Conservation (phyloP, 1,284 basidiomycete genomes). For the Moniliella sp. region DNA sequence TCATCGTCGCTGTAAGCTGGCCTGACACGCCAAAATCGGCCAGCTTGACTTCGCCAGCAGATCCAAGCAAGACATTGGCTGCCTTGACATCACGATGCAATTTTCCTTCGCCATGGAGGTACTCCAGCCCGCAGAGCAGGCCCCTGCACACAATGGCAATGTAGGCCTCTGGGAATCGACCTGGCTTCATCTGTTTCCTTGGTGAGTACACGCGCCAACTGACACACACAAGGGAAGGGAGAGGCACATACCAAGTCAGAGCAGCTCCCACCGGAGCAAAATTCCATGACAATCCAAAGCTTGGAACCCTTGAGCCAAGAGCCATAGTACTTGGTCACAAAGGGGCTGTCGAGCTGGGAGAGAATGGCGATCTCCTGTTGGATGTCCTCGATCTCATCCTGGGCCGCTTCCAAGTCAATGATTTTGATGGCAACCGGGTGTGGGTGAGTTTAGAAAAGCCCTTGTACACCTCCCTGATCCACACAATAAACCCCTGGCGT, state of each 20-base stretch:
- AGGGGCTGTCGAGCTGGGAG: slow-evolving; percentile 81
- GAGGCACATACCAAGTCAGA: slow-evolving; percentile 80
- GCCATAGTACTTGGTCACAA: slow-evolving; percentile 85
- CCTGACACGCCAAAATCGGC: slow-evolving; percentile 92
- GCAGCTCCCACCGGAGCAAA: slow-evolving; percentile 90
- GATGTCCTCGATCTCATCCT: slow-evolving; percentile 40
- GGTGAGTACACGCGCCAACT: too few relatives aligned
- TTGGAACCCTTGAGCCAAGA: slow-evolving; percentile 91
- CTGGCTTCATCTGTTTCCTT: too few relatives aligned
- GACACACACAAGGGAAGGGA: too few relatives aligned
- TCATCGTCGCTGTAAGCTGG: slow-evolving; percentile 54
- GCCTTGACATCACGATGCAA: slow-evolving; percentile 98
- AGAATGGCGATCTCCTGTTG: slow-evolving; percentile 91
- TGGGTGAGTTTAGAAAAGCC: slow-evolving; percentile 19
- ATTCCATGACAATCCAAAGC: slow-evolving; percentile 99
- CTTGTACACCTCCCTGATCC: slow-evolving; percentile 24
- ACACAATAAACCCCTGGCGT: not conserved
- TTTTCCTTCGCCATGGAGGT: slow-evolving; percentile 77
- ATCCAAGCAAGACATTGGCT: slow-evolving; percentile 76
- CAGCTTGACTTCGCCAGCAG: slow-evolving; percentile 75
- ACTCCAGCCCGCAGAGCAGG: slow-evolving; percentile 74
- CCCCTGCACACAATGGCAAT: slow-evolving; percentile 86
- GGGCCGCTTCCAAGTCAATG: slow-evolving; percentile 44
- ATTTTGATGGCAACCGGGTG: slow-evolving; percentile 94
- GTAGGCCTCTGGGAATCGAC: slow-evolving; percentile 69